Percentiles rank a stretch among this genome's conserved stretches.
Evolutionary conservation across 345 rosid genomes (phyloP).

Genomic region (Balakata baccata): DNA sequence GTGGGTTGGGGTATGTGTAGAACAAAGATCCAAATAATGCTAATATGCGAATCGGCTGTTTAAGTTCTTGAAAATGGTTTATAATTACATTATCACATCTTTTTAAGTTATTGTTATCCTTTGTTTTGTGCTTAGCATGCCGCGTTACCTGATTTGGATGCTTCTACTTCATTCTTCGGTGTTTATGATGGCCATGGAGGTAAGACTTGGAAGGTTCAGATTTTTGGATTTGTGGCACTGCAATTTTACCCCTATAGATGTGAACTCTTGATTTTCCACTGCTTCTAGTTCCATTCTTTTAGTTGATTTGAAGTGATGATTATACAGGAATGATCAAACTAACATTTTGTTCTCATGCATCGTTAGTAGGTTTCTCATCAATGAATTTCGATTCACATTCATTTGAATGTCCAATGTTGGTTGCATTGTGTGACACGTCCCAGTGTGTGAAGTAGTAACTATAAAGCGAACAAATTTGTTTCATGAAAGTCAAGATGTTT

Average conservation of each 20-base stretch:
- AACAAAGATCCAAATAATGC: too few species aligned
- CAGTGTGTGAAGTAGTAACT: background rate
- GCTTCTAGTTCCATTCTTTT: slow-evolving; percentile 2
- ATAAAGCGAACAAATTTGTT: background rate
- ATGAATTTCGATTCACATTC: background rate
- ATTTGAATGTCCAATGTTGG: background rate
- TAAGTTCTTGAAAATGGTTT: background rate
- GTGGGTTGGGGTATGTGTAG: background rate
- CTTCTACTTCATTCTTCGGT: slow-evolving; percentile 86
- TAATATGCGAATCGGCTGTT: background rate
- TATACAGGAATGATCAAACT: background rate
- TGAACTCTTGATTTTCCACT: background rate
- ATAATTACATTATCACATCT: background rate
- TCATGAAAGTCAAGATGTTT: background rate
- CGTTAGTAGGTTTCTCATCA: background rate
- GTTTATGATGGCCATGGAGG: slow-evolving; percentile 99
- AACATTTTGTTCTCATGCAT: background rate
- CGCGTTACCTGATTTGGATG: slow-evolving; percentile 75
- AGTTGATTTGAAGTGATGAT: background rate
- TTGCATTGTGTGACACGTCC: background rate
- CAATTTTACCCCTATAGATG: too few species aligned
- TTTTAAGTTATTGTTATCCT: slow-evolving; percentile 15
- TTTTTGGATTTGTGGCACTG: background rate
- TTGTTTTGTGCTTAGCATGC: slow-evolving; percentile 59
- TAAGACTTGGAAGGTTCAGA: slow-evolving; percentile 39